These are phyloP conservation scores for Micractinium sp. DNA, from an alignment of 139 green algal genomes.

Conservation along the genomic window DNA sequence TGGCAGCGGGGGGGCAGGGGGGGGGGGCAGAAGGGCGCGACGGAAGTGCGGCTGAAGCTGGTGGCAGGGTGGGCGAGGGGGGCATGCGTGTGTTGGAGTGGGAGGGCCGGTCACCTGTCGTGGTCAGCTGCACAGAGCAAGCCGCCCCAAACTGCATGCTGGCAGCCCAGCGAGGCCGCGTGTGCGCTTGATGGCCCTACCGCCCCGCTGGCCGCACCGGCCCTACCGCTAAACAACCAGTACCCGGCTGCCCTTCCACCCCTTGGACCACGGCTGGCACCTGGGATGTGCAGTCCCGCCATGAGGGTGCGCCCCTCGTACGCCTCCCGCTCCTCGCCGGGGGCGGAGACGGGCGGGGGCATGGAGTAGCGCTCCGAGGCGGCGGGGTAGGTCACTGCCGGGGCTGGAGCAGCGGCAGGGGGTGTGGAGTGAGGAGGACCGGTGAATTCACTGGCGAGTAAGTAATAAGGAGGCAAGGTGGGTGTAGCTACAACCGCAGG, in stretches of 20 bases:
- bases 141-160: too few species aligned
- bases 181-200: too few species aligned
- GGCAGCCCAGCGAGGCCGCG: too few species aligned
- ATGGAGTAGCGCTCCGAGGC: conserved; percentile 4
- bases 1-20: background rate
- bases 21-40: background rate
- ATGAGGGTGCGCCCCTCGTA: conserved; percentile 28
- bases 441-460: background rate
- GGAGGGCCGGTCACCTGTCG: too few species aligned
- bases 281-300: conserved; percentile 34
- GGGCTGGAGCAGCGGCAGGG: background rate
- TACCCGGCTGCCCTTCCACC: too few species aligned
- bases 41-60: background rate
- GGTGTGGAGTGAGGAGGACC: background rate
- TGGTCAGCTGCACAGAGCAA: background rate
- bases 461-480: too few species aligned
- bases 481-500: too few species aligned
- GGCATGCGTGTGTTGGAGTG: background rate
- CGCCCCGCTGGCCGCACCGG: too few species aligned
- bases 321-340: background rate
- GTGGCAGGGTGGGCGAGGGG: background rate
- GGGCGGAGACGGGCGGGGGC: background rate
- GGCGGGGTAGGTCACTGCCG: background rate
- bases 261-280: background rate
- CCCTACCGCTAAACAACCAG: too few species aligned